Evolutionary conservation across 208 protist genomes (phyloP), one percentile per base, ranked within the genome.

Genomic region (Strigomonas culicis): DNA sequence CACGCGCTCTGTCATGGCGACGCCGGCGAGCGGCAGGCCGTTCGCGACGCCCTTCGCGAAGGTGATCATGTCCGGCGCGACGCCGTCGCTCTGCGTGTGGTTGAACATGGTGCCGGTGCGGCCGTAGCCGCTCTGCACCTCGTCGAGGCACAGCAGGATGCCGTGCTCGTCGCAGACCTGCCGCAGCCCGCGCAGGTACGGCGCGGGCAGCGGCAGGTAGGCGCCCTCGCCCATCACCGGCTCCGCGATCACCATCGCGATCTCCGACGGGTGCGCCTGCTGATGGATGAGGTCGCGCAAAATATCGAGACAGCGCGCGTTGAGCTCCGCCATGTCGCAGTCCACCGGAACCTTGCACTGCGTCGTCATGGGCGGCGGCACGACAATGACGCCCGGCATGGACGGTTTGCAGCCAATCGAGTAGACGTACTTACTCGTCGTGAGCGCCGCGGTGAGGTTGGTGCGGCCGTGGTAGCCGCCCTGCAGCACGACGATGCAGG

Each of bases 91-190:
- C 17, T 53, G 49, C 49, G 6, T 19, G 17, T 21, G 10, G 25
- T 53, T 53, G 49, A 53, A 53, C 49, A 53, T 53, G 49, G 49
- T 53, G 49, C 49, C 49, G 8, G 49, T 53, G 49, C 49, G 49
- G 6, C 49, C 49, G 25, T 53, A 53, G 25, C 49, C 49, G 49
- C 49, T 53, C 49, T 53, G 49, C 49, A 53, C 49, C 49, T 53
- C 49, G 49, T 53, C 49, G 17, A 53, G n/a, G 25, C 49, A 53
- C 6, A 53, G 25, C 49, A 53, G 49, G 17, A 53, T 53, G 25
- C 49, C 49, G 17, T 30, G 25, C 49, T 53, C 49, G 25, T 53
- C 49, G 17, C 49, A 53, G 7, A 53, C 25, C 17, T 22, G 22
- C n/a, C 49, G 49, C 6, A 53, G 25, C 7, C 49, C 49, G n/a